Percentiles rank a stretch among this genome's conserved stretches.
phyloP scores from a whole-genome alignment of 2,329 filamentous ascomycete genomes.

The Didymellaceae sp. region DNA sequence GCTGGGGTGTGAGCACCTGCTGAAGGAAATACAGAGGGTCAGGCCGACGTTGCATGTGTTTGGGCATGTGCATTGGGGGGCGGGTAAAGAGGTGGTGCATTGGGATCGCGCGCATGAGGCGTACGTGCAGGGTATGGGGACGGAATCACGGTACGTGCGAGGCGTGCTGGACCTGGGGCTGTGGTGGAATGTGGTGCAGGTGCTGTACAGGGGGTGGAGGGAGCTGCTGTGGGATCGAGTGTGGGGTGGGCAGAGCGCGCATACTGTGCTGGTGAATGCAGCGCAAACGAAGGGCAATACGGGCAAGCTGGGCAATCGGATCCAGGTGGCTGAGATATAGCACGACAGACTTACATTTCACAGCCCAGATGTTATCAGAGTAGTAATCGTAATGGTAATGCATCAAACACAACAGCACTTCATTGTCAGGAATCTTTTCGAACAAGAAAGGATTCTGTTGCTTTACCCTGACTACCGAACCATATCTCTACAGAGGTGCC shows the following conservation, averaged over 20 bases:
- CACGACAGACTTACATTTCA: constrained; percentile 35
- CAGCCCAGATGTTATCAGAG: constrained; percentile 17
- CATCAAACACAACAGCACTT: constrained; percentile 41
- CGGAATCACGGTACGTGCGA: constrained; percentile 46
- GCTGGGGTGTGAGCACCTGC: constrained; percentile 73
- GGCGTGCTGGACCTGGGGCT: constrained; percentile 48
- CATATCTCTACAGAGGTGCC: constrained; percentile 35
- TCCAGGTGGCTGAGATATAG: constrained; percentile 51
- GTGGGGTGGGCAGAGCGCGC: constrained; percentile 61
- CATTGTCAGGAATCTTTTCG: constrained; percentile 42
- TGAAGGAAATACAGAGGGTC: constrained; percentile 75
- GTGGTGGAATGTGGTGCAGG: constrained; percentile 60
- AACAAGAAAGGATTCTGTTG: constrained; percentile 49
- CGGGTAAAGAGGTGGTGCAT: constrained; percentile 72
- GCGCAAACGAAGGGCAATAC: constrained; percentile 59
- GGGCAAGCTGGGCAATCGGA: constrained; percentile 55
- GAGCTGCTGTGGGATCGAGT: constrained; percentile 66
- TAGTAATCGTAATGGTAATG: constrained; percentile 33
- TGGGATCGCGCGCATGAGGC: constrained; percentile 76
- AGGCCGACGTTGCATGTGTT: constrained; percentile 80
- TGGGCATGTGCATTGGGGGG: constrained; percentile 81
- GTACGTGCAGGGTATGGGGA: constrained; percentile 69
- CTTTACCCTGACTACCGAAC: constrained; percentile 42
- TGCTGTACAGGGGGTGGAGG: constrained; percentile 60
- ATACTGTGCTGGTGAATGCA: constrained; percentile 67